Evolutionary conservation across 2,329 filamentous ascomycete species (phyloP), one percentile per base, ranked within the genome.

Genomic region (Thielaviopsis ethacetica): DNA sequence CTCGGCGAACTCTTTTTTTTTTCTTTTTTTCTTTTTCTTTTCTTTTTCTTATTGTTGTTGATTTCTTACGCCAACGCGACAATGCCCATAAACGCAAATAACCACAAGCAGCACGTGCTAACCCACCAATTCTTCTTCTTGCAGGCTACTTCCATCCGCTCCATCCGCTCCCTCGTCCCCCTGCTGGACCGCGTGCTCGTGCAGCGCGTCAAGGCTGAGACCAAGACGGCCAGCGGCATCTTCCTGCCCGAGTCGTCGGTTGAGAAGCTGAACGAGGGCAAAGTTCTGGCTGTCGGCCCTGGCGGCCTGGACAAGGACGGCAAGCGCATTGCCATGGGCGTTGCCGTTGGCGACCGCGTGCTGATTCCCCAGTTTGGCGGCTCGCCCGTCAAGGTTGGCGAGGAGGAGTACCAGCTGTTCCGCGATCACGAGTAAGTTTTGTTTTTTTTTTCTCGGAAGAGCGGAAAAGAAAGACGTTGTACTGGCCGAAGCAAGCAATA

Each of bases 101-200:
- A 27, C 34, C 34, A 15, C 44, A 26, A 38, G 50, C n/a, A 53
- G 15, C n/a, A 52, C 27, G 21, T n/a, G 51, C 57, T 27, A 56
- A 51, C n/a, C 19, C 17, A 27, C n/a, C 34, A 47, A n/a, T n/a
- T n/a, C 34, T 26, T 49, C 26, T 34, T 24, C 24, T 13, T 13
- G 1, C 62, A 85, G 82, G 74, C 81, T 66, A 84, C 82, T 70
- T 81, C 91, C 65, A 82, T 97, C 77, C 93, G 91, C 74, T 94
- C 87, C 72, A 91, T 98, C 83, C 93, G 91, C 76, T 84, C 85
- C 69, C 91, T 98, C 68, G 87, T 85, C 62, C 93, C 93, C 63
- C 91, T 98, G 66, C 85, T 98, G 75, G 93, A 98, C 83, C 91
- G 93, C 68, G 90, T 98, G 67, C 86, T 98, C 64, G 89, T 98